These are phyloP conservation scores for Gnomoniopsis smithogilvyi DNA, from an alignment of 2,329 filamentous ascomycete species.

Conservation along the genomic window DNA sequence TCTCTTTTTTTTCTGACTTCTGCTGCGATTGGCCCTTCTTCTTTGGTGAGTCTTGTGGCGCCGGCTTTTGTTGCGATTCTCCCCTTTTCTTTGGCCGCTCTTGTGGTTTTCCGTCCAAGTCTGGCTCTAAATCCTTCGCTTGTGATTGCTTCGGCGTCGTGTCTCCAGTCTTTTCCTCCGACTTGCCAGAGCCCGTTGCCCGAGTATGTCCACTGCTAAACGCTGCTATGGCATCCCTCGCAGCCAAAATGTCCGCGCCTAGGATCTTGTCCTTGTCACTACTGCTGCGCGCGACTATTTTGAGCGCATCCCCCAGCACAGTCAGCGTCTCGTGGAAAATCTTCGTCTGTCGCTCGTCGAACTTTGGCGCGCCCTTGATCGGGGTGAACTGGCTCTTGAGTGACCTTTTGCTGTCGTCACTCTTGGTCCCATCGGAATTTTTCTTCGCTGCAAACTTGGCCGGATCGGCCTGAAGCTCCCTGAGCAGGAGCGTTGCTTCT, in stretches of 20 bases:
- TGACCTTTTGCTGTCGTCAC: slow-evolving; percentile 14
- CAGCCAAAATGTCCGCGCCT: not conserved
- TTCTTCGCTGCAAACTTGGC: not conserved
- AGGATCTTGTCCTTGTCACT: slow-evolving; percentile 9
- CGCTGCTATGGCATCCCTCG: not conserved
- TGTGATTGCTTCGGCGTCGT: not conserved
- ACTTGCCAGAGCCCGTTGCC: not conserved
- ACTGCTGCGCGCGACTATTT: slow-evolving; percentile 21
- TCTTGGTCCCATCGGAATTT: not conserved
- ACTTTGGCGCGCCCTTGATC: slow-evolving; percentile 1
- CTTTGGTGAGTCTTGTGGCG: not conserved
- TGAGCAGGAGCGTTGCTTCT: slow-evolving; percentile 25
- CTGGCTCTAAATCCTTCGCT: not conserved
- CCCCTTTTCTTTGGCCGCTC: not conserved
- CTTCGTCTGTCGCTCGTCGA: slow-evolving; percentile 26
- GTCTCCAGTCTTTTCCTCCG: not conserved
- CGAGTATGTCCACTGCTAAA: not conserved
- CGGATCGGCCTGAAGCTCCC: slow-evolving; percentile 21
- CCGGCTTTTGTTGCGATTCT: not conserved
- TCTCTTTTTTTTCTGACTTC: not conserved
- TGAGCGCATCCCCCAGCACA: slow-evolving; percentile 36
- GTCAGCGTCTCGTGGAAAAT: slow-evolving; percentile 34
- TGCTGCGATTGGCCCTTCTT: not conserved
- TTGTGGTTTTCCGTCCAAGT: not conserved
- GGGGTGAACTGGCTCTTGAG: slow-evolving; percentile 12